phyloP scores from a whole-genome alignment of 179 eudicot species.

The Silene noctiflora region DNA sequence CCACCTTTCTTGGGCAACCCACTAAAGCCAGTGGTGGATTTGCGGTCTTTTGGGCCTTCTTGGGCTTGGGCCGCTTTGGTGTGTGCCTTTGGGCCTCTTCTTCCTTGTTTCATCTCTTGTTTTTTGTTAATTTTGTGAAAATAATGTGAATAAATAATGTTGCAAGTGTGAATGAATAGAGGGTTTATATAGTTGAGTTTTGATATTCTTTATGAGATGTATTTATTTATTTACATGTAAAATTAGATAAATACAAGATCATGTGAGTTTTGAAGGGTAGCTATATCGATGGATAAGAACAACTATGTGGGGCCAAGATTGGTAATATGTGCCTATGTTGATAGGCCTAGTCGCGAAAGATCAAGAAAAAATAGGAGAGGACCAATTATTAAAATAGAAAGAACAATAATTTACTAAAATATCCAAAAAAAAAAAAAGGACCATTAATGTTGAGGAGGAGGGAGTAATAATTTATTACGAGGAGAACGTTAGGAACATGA shows the following conservation, averaged over 20 bases:
- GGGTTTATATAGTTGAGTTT: no score
- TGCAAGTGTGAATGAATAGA: no score
- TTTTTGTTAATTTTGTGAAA: background rate
- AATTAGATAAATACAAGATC: background rate
- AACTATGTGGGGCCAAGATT: constrained; percentile 9
- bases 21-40: constrained; percentile 50
- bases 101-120: constrained; percentile 45
- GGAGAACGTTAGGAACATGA: background rate
- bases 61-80: constrained; percentile 38
- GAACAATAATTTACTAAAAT: no score
- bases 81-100: constrained; percentile 41
- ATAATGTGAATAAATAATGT: background rate
- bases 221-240: background rate
- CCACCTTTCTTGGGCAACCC: constrained; percentile 85
- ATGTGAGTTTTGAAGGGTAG: background rate
- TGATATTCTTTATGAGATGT: background rate
- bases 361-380: no score
- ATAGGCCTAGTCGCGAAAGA: no score
- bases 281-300: constrained; percentile 9
- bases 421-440: no score
- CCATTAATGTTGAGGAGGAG: no score
- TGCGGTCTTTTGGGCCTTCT: constrained; percentile 46
- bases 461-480: no score
- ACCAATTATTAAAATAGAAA: no score
- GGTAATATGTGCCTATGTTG: no score